A percentile compares a stretch with the other conserved stretches of the same genome.
Evolutionary conservation across 2,329 filamentous ascomycete species (phyloP).

Genomic region (Penicillium sp.): DNA sequence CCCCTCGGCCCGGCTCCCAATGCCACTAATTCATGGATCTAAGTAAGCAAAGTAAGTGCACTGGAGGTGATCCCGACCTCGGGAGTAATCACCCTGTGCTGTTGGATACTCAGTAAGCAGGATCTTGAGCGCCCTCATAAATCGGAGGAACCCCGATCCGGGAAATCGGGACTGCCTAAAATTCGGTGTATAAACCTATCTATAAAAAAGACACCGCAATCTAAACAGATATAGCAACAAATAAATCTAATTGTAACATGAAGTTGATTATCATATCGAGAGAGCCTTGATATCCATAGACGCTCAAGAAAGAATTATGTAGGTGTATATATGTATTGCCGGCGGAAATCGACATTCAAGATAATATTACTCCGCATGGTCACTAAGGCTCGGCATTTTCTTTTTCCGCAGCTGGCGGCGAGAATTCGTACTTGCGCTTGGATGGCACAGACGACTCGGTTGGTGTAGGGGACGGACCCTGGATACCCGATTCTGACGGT

Average conservation of each 20-base stretch:
- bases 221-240: neutral
- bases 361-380: conserved; percentile 19
- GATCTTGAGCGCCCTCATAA: too few species aligned
- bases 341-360: neutral
- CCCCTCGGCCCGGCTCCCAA: too few species aligned
- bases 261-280: conserved; percentile 11
- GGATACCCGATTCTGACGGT: conserved; percentile 22
- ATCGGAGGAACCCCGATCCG: too few species aligned
- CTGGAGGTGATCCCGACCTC: too few species aligned
- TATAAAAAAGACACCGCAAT: neutral
- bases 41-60: too few species aligned
- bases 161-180: too few species aligned
- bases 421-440: conserved; percentile 25
- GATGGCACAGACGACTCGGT: conserved; percentile 18
- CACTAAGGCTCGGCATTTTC: conserved; percentile 27
- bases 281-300: neutral
- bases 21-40: too few species aligned
- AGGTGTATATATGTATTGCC: conserved; percentile 1
- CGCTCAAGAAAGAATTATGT: conserved; percentile 7
- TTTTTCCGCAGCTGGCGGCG: conserved; percentile 19
- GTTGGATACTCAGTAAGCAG: too few species aligned
- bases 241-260: conserved; percentile 1
- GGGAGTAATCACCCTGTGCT: too few species aligned
- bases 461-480: conserved; percentile 12
- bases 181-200: too few species aligned